Conservation (phyloP, 495 filamentous ascomycete genomes). For the Neurospora sp. region DNA sequence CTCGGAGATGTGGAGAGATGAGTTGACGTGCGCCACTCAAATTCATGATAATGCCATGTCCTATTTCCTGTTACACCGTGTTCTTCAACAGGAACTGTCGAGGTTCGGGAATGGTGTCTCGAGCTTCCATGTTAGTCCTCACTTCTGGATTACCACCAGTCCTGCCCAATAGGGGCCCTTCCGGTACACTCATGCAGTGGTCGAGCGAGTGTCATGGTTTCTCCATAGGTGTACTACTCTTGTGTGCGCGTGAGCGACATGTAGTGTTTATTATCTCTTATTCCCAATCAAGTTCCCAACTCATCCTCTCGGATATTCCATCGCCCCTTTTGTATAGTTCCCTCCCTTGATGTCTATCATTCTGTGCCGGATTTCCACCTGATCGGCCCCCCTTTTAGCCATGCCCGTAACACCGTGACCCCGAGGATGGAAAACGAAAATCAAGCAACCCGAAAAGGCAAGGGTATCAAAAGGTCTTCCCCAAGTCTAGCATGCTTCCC, state of each 20-base stretch:
- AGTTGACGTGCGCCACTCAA: background rate
- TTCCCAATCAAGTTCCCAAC: background rate
- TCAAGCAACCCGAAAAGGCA: background rate
- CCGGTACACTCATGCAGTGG: background rate
- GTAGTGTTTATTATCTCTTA: background rate
- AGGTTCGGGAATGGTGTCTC: background rate
- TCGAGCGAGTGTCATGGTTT: background rate
- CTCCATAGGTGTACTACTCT: background rate
- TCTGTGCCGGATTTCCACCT: background rate
- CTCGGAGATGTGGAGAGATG: background rate
- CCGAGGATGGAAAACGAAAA: background rate
- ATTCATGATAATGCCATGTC: background rate
- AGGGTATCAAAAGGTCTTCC: background rate
- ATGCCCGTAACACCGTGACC: background rate
- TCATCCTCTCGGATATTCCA: background rate
- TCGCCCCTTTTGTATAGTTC: background rate
- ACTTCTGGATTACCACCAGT: background rate
- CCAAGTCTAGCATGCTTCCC: background rate
- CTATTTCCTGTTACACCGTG: background rate
- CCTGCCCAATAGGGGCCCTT: background rate
- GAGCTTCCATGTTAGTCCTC: background rate
- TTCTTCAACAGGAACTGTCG: background rate
- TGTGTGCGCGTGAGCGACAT: background rate
- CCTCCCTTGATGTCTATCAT: background rate
- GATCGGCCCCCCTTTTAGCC: background rate